phyloP scores from a whole-genome alignment of 2,329 filamentous ascomycete genomes.

The Fusarium armeniacum region DNA sequence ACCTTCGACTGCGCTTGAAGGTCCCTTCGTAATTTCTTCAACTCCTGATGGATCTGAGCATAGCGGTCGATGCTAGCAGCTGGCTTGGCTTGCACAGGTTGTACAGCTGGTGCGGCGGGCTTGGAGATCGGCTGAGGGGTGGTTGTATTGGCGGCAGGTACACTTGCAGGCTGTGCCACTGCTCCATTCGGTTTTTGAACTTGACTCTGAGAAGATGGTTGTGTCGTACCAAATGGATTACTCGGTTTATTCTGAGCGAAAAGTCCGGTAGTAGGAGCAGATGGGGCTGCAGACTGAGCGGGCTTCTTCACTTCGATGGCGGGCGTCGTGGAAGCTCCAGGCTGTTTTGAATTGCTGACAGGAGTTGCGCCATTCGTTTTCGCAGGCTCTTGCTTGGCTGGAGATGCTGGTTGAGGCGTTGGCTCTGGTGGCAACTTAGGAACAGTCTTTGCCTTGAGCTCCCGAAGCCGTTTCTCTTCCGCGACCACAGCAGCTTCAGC shows the following conservation, averaged over 20 bases:
- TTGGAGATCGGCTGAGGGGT: slow-evolving; percentile 19
- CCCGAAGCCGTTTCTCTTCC: slow-evolving; percentile 64
- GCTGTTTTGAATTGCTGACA: slow-evolving; percentile 39
- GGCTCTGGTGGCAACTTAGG: slow-evolving; percentile 60
- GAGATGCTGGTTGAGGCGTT: slow-evolving; percentile 45
- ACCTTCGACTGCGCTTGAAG: slow-evolving; percentile 69
- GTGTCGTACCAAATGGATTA: slow-evolving; percentile 42
- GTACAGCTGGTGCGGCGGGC: slow-evolving; percentile 30
- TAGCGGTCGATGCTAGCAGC: slow-evolving; percentile 59
- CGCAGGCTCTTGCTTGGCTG: slow-evolving; percentile 40
- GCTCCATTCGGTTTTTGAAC: slow-evolving; percentile 42
- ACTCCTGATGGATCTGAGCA: slow-evolving; percentile 72
- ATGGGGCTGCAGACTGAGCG: slow-evolving; percentile 18
- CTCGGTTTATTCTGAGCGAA: slow-evolving; percentile 45
- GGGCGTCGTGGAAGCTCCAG: slow-evolving; percentile 40
- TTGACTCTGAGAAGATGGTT: slow-evolving; percentile 25
- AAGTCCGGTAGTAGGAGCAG: slow-evolving; percentile 38
- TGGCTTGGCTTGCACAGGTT: slow-evolving; percentile 21
- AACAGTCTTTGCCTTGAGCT: slow-evolving; percentile 61
- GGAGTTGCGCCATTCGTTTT: slow-evolving; percentile 45
- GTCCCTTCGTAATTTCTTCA: slow-evolving; percentile 76
- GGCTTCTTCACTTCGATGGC: slow-evolving; percentile 42
- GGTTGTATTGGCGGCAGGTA: slow-evolving; percentile 5
- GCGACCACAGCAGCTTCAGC: slow-evolving; percentile 62
- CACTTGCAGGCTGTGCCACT: slow-evolving; percentile 11